Evolutionary conservation across 2,329 filamentous ascomycete species (phyloP), one percentile per base, ranked within the genome.

Genomic region (Thielaviopsis cerberus): DNA sequence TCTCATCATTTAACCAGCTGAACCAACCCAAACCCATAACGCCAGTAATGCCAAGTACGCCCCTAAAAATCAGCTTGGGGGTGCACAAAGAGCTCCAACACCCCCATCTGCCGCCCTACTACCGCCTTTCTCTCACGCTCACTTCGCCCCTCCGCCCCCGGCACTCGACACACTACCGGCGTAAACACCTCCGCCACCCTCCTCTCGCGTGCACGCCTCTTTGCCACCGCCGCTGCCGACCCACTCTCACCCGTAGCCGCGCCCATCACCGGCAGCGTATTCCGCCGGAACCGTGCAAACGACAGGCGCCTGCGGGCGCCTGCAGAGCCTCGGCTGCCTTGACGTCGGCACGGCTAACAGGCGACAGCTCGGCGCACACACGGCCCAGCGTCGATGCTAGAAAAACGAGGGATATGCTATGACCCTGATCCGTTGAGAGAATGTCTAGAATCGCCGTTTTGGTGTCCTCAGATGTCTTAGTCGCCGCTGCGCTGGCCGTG

Each of bases 401-500:
- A 63, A 96, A 89, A 1, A 94, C 86, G 65, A 96, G 94, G 0
- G 86, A 85, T 58, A 95, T 90, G 66, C 88, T 92, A 70, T 94
- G 85, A 54, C 84, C 83, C 0, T 88, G 86, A 0, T 80, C 77
- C 1, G 78, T 73, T 0, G 84, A 78, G 1, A 96, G 76, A 1
- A 84, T 77, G 63, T 96, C 90, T 4, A 95, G 78, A 1, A 92
- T 68, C 2, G 70, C 66, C 0, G 69, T 70, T 65, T 78, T 80
- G 63, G 73, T 70, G 41, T 77, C 70, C 22, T 77, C 71, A 13
- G 64, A 25, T 10, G 63, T 60, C 1, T 62, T 17, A 1, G 64
- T 53, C 3, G 63, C 57, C 7, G 60, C 20, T 61, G 63, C n/a
- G n/a, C n/a, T 10, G 26, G 58, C 59, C 34, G 51, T 24, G 4